Evolutionary conservation across 345 rosid genomes (phyloP).

Genomic region (Linum trigynum): DNA sequence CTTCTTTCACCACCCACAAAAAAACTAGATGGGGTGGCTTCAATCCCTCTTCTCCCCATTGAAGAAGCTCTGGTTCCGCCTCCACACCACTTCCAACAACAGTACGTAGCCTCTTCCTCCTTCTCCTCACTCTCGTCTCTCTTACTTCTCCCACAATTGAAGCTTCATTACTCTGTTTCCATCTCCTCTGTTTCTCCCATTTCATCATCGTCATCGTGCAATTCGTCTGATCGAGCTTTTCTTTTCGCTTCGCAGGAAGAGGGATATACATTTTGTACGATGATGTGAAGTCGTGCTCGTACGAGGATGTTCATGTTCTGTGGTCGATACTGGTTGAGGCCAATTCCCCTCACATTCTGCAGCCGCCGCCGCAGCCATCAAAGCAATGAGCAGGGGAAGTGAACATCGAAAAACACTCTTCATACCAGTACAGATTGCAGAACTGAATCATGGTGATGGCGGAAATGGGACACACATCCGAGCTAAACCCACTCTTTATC

Average conservation of each 20-base stretch:
- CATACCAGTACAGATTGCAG: not conserved
- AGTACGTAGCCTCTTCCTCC: slow-evolving; percentile 30
- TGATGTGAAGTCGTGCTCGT: not conserved
- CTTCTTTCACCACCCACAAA: slow-evolving; percentile 13
- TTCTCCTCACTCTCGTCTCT: not conserved
- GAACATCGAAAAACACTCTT: not conserved
- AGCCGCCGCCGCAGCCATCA: not conserved
- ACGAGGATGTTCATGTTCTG: not conserved
- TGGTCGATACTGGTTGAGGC: not conserved
- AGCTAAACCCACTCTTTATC: too few species aligned
- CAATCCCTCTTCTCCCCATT: slow-evolving; percentile 81
- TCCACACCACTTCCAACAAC: slow-evolving; percentile 60
- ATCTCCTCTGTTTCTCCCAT: too few species aligned
- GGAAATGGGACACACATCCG: too few species aligned
- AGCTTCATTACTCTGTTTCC: not conserved
- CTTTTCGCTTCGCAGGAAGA: not conserved
- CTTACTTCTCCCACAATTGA: not conserved
- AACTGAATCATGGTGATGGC: too few species aligned
- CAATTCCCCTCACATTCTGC: not conserved
- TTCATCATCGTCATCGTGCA: too few species aligned
- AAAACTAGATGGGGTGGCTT: slow-evolving; percentile 72
- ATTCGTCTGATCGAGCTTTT: too few species aligned
- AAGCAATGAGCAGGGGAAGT: not conserved
- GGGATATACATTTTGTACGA: not conserved
- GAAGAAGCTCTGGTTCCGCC: slow-evolving; percentile 87